Percentiles rank a stretch among this genome's conserved stretches.
These are phyloP conservation scores for Alectoria sarmentosa DNA, from an alignment of 495 filamentous ascomycete species.

Conservation along the genomic window DNA sequence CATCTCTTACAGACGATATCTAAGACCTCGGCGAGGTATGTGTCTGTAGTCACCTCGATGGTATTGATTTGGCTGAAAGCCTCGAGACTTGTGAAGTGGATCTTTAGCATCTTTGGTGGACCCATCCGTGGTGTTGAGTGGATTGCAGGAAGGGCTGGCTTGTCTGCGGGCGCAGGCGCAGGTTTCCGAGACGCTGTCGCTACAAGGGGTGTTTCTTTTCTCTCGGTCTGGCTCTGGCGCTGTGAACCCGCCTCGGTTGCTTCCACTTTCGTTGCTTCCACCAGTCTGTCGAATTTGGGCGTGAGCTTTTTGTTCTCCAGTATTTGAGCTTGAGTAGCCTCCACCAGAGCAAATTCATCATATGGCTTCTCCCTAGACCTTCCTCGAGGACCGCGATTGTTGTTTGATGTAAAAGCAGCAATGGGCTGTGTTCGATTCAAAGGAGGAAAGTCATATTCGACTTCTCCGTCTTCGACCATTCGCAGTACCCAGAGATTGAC, in stretches of 20 bases:
- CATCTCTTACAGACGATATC: conserved; percentile 86
- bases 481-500: conserved; percentile 89
- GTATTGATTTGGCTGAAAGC: conserved; percentile 55
- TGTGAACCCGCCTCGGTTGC: conserved; percentile 31
- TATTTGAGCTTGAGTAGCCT: conserved; percentile 70
- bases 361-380: conserved; percentile 75
- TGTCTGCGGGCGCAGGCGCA: conserved; percentile 57
- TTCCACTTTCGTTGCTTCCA: conserved; percentile 38
- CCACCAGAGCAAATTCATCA: conserved; percentile 88
- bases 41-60: conserved; percentile 83
- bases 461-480: conserved; percentile 94
- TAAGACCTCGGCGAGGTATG: conserved; percentile 87
- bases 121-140: conserved; percentile 63
- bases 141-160: conserved; percentile 47
- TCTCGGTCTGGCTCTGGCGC: conserved; percentile 17
- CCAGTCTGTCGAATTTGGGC: conserved; percentile 59
- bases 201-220: conserved; percentile 48
- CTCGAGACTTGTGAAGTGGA: conserved; percentile 72
- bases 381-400: conserved; percentile 63
- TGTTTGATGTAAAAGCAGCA: conserved; percentile 82
- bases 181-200: conserved; percentile 42
- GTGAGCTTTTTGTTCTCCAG: conserved; percentile 70
- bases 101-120: conserved; percentile 75
- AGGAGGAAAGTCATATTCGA: conserved; percentile 92
- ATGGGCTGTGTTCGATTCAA: conserved; percentile 73